Evolutionary conservation across 2,329 filamentous ascomycete genomes (phyloP), one percentile per base, ranked within the genome.

Genomic region (Ascocoryne sarcoides): DNA sequence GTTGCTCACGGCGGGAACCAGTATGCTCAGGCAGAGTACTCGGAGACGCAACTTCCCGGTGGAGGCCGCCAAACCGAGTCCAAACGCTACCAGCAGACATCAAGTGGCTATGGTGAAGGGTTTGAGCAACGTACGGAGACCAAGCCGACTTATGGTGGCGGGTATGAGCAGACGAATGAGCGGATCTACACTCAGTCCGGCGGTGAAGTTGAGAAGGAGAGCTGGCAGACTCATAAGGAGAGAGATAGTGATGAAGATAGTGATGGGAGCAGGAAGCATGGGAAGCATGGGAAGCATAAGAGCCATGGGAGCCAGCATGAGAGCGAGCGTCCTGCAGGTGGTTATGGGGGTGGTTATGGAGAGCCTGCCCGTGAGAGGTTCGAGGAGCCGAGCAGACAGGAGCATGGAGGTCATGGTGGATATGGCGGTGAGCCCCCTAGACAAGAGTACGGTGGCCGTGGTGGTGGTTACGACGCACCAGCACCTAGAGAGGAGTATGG

Each of bases 61-160:
- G 79, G 79, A 36, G 73, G 73, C 35, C 66, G 70, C 39, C 66
- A 69, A 42, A 69, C 72, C 29, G 74, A 81, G 43, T 83, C 79
- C 60, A 67, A 69, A 43, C 73, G 76, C 21, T 79, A 75, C 48
- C 77, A 81, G 53, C 62, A 64, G 30, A 55, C 58, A 4, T 59
- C 59, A 19, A 57, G 58, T 5, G 62, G 66, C 16, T 60, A 61
- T 16, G 71, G 68, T 20, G 75, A 75, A 48, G 71, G 74, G 30
- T 81, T 77, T 50, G 66, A 81, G 54, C 68, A 81, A 56, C 66
- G 65, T 35, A 71, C 67, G 4, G 73, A 82, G 55, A 69, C 69
- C 5, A 69, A 66, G 8, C 66, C 68, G 14, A 64, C 59, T 5
- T 61, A 67, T 38, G 70, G 69, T 3, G 72, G 75, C 32, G 71